Evolutionary conservation across 2,329 filamentous ascomycete species (phyloP).

Genomic region (Cyclaneusma minus): DNA sequence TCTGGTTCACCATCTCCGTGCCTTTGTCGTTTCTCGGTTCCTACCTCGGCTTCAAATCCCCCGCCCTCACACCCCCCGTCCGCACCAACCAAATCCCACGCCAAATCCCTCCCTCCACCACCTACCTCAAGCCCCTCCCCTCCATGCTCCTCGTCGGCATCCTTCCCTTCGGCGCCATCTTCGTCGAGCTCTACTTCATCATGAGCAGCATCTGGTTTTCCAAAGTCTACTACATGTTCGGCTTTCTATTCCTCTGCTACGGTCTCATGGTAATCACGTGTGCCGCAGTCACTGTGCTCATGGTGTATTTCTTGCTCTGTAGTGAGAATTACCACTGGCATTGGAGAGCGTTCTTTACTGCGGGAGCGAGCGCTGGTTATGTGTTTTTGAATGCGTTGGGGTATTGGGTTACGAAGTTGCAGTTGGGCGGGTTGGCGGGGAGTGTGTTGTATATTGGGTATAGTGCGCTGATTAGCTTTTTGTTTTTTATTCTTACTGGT

Average conservation of each 20-base stretch:
- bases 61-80: slow-evolving; percentile 61
- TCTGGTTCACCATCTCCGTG: slow-evolving; percentile 96
- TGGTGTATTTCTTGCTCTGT: slow-evolving; percentile 94
- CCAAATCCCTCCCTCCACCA: slow-evolving; percentile 74
- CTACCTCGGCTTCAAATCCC: slow-evolving; percentile 78
- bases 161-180: slow-evolving; percentile 89
- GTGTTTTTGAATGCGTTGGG: slow-evolving; percentile 84
- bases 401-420: slow-evolving; percentile 81
- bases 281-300: slow-evolving; percentile 78
- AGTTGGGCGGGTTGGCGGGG: slow-evolving; percentile 69
- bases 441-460: slow-evolving; percentile 90
- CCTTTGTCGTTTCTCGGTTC: slow-evolving; percentile 81
- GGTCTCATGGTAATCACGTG: slow-evolving; percentile 93
- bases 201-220: slow-evolving; percentile 99
- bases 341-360: slow-evolving; percentile 86
- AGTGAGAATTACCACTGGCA: slow-evolving; percentile 99
- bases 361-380: slow-evolving; percentile 79
- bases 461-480: slow-evolving; percentile 71
- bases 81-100: slow-evolving; percentile 96
- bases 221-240: slow-evolving; percentile 99
- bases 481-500: slow-evolving; percentile 93
- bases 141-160: slow-evolving; percentile 87
- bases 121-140: slow-evolving; percentile 73
- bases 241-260: slow-evolving; percentile 95
- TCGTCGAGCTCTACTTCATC: slow-evolving; percentile 97